A percentile compares a stretch with the other conserved stretches of the same genome.
Evolutionary conservation across 148 eudicot species (phyloP).

Genomic region (Camellia granthamiana): DNA sequence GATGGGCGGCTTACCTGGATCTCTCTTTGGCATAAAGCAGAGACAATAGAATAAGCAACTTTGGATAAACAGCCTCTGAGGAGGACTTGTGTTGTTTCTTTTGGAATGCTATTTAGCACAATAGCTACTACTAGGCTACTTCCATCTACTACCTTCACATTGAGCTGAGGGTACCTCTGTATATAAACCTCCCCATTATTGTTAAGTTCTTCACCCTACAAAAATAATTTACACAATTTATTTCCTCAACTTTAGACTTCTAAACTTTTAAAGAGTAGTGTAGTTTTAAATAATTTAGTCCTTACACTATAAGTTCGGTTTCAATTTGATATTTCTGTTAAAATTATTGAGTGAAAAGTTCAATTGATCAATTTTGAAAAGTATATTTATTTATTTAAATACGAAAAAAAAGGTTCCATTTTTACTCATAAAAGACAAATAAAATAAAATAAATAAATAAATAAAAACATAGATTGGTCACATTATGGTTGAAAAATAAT

Average conservation of each 20-base stretch:
- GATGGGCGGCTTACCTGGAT: slow-evolving; percentile 35
- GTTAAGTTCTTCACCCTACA: slow-evolving; percentile 54
- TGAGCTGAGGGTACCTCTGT: slow-evolving; percentile 45
- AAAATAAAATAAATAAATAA: no score
- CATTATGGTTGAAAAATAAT: neutral
- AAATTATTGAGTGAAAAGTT: no score
- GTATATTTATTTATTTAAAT: no score
- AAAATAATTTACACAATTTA: neutral
- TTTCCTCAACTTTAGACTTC: no score
- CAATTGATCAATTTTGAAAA: no score
- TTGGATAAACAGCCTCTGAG: slow-evolving; percentile 51
- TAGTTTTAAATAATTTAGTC: no score
- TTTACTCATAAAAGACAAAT: no score
- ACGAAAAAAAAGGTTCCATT: no score
- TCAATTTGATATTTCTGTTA: no score
- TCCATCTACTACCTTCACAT: slow-evolving; percentile 70
- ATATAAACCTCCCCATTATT: slow-evolving; percentile 51
- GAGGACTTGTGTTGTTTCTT: slow-evolving; percentile 51
- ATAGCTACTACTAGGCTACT: slow-evolving; percentile 65
- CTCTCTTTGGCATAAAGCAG: slow-evolving; percentile 49
- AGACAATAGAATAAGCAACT: slow-evolving; percentile 49
- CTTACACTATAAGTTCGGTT: no score
- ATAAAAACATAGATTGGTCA: neutral
- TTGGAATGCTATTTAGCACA: slow-evolving; percentile 59
- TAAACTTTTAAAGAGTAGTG: no score